Evolutionary conservation across 2,329 filamentous ascomycete species (phyloP), one percentile per base, ranked within the genome.

Genomic region (Pyrenophora graminea): DNA sequence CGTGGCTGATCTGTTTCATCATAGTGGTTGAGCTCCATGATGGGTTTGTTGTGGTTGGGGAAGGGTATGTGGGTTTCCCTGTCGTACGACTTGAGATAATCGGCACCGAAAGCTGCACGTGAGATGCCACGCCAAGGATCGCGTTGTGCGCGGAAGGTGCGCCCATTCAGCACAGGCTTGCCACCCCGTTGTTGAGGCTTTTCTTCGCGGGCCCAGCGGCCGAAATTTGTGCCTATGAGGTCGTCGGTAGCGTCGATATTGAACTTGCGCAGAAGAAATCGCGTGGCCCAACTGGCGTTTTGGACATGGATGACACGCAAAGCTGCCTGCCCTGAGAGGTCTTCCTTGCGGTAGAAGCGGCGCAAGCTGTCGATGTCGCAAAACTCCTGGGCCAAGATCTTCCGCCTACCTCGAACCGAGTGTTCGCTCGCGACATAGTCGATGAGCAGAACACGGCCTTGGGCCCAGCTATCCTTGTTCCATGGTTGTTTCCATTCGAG

Each of bases 11-110:
- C 77, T 56, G 58, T 54, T 15, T 72, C 64, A 54, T 80, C 76
- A 53, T 77, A 82, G 31, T 74, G 68, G 59, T 81, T 80, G 39
- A 83, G 62, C 61, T 80, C 78, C 72, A 80, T 77, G 64, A 82
- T 75, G 5, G 59, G 55, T 61, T 77, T 77, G 33, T 74, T 72
- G 31, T 66, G 66, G 1, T 46, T 54, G n/a, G 50, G 48, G 10
- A 56, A 48, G 10, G 53, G 36, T 18, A 68, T 57, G n/a, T 23
- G 33, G n/a, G 57, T 63, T 7, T 63, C 42, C 30, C 64, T 68
- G 6, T 61, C 56, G 46, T 78, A 81, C 13, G 74, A 66, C 61
- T 79, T 79, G 53, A 82, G 65, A 62, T 82, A 82, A 61, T 82
- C 80, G 53, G 78, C 58, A 2, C 79, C 79, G 61, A 82, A 82